phyloP scores from a whole-genome alignment of 129 eudicot species.

The Kitagawia praeruptora region DNA sequence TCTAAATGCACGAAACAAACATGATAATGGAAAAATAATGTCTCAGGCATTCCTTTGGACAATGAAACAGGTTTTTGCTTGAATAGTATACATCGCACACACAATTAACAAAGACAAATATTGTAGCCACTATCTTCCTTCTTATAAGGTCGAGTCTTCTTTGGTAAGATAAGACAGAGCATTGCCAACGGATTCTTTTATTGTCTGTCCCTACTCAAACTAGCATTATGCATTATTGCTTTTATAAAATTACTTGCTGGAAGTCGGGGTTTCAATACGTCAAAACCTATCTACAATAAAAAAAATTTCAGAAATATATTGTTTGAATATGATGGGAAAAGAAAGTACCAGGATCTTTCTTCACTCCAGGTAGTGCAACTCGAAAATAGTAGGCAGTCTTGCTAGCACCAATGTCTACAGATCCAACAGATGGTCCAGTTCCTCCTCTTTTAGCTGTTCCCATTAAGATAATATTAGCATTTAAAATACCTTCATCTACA shows the following conservation, averaged over 20 bases:
- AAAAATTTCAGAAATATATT: not conserved
- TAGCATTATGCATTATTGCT: not conserved
- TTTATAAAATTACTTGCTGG: not conserved
- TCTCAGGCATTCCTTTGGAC: not conserved
- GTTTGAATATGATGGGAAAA: not conserved
- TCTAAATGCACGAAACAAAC: not conserved
- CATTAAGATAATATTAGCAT: constrained; percentile 34
- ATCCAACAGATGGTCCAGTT: constrained; percentile 63
- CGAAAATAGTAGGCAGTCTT: constrained; percentile 65
- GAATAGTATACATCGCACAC: not conserved
- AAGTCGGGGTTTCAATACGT: too few species aligned
- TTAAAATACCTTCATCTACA: constrained; percentile 28
- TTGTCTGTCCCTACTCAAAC: not conserved
- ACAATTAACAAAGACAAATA: not conserved
- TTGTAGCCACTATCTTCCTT: not conserved
- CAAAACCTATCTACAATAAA: not conserved
- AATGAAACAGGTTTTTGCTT: not conserved
- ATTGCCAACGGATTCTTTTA: not conserved
- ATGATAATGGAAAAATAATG: not conserved
- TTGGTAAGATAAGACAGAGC: not conserved
- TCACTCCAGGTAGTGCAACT: constrained; percentile 88
- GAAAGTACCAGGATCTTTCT: constrained; percentile 63
- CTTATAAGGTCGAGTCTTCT: not conserved
- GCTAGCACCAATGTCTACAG: constrained; percentile 65
- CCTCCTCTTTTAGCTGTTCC: constrained; percentile 60